phyloP scores from a whole-genome alignment of 345 rosid species.

The Ceriops zippeliana region DNA sequence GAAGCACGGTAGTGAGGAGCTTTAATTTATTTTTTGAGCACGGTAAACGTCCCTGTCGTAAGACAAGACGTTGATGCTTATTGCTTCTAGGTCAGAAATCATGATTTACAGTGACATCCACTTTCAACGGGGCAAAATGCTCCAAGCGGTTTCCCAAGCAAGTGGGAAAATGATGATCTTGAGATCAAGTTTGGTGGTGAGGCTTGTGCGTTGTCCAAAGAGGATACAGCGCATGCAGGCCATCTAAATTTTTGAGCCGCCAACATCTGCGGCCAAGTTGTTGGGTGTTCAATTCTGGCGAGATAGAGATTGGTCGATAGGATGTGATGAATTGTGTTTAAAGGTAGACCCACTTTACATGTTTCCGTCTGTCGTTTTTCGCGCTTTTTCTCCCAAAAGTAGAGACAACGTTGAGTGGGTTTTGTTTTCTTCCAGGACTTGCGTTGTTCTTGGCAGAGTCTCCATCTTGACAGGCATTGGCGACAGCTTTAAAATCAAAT shows the following conservation, averaged over 20 bases:
- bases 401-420: too few species aligned
- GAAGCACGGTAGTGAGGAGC: too few species aligned
- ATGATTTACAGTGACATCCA: not conserved
- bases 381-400: too few species aligned
- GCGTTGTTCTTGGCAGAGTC: too few species aligned
- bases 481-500: too few species aligned
- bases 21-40: not conserved
- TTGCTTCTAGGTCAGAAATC: not conserved
- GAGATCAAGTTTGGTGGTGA: not conserved
- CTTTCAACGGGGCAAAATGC: conserved; percentile 1
- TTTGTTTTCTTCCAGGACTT: too few species aligned
- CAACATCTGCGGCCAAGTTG: not conserved
- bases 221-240: not conserved
- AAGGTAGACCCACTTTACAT: too few species aligned
- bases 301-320: too few species aligned
- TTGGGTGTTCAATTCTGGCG: too few species aligned
- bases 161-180: not conserved
- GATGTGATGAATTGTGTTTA: too few species aligned
- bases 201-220: not conserved
- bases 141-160: not conserved
- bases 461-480: too few species aligned
- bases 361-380: too few species aligned
- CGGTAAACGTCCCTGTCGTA: not conserved
- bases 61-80: not conserved
- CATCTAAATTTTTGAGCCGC: not conserved